Base-by-base conservation (phyloP, 2,329 filamentous ascomycete species). In the Chrysoporthe deuterocubensis region DNA sequence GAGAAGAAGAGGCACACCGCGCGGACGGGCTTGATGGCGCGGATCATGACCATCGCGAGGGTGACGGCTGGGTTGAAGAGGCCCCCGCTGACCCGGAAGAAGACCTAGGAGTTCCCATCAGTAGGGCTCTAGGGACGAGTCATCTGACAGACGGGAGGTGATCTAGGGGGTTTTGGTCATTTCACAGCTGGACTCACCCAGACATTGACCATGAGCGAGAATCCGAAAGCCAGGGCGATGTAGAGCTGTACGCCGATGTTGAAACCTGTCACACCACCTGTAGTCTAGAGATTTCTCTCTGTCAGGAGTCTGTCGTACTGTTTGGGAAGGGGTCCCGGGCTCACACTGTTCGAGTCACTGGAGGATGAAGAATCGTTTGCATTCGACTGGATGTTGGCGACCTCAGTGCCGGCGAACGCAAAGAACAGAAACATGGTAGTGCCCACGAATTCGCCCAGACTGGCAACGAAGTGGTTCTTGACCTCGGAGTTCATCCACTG, bases 31-130 rank as follows among this genome's bases (percentile, higher is more conserved):
- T 77, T 78, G 43, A 88, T 79, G 2, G 81, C 84, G 26, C 82
- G 82, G 43, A 84, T 81, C 21, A 88, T 77, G 32, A 81, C 78
- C 66, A 88, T 82, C 2, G 82, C 85, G 1, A 88, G 76, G 0
- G 86, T 87, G 26, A 79, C 61, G n/a, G 75, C 77, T 18, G 79
- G 80, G 57, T 81, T 81, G 63, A 81, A 81, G 40, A 79, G 67
- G 1, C 79, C 80, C 3, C 79, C 79, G 52, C 79, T 83, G 56
- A 86, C 79, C 13, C 83, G 76, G 68, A 82, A 85, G 72, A 84
- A 85, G 1, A 81, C 76, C 61, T 63, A 2, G 16, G 5, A 9
- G 1, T 7, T 14, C 9, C 9, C 13, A 37, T 62, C 60, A 62
- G 60, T n/a, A 34, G 59, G 44, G 54, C 2, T 26, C 4, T 18